Evolutionary conservation across 768 basidiomycete species (phyloP).

Genomic region (Lactarius sanguifluus): DNA sequence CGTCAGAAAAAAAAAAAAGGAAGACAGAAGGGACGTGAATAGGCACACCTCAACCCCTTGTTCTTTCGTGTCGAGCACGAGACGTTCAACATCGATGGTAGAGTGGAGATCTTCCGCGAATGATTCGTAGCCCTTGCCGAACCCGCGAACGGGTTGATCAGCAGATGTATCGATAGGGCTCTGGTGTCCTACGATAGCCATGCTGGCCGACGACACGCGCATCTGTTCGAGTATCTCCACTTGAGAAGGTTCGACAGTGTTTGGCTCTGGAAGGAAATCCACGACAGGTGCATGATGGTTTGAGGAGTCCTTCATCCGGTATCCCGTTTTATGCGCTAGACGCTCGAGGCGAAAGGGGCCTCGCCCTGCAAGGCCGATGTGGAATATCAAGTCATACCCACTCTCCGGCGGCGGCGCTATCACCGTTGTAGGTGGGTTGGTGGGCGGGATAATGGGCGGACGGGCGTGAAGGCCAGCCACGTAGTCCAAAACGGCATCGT

Average conservation of each 20-base stretch:
- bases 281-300: slow-evolving; percentile 52
- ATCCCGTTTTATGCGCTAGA: slow-evolving; percentile 63
- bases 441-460: slow-evolving; percentile 47
- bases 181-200: slow-evolving; percentile 16
- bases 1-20: slow-evolving; percentile 1
- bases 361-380: slow-evolving; percentile 68
- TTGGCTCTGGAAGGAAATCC: slow-evolving; percentile 34
- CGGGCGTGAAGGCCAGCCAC: slow-evolving; percentile 59
- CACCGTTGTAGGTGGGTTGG: slow-evolving; percentile 37
- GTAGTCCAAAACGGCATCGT: slow-evolving; percentile 53
- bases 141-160: slow-evolving; percentile 31
- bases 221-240: slow-evolving; percentile 43
- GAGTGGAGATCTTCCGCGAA: slow-evolving; percentile 54
- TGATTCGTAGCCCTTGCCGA: slow-evolving; percentile 45
- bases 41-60: slow-evolving; percentile 48
- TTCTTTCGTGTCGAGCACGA: slow-evolving; percentile 53
- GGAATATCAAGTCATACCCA: slow-evolving; percentile 72
- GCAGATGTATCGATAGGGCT: slow-evolving; percentile 19
- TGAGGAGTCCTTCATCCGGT: slow-evolving; percentile 66
- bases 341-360: slow-evolving; percentile 68
- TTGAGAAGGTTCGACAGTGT: slow-evolving; percentile 30
- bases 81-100: slow-evolving; percentile 51
- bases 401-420: slow-evolving; percentile 44
- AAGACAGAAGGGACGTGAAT: background rate
- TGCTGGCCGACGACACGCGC: slow-evolving; percentile 31